Base-by-base conservation (phyloP, 2,329 filamentous ascomycete species). In the Arthrobotrys entomopaga region DNA sequence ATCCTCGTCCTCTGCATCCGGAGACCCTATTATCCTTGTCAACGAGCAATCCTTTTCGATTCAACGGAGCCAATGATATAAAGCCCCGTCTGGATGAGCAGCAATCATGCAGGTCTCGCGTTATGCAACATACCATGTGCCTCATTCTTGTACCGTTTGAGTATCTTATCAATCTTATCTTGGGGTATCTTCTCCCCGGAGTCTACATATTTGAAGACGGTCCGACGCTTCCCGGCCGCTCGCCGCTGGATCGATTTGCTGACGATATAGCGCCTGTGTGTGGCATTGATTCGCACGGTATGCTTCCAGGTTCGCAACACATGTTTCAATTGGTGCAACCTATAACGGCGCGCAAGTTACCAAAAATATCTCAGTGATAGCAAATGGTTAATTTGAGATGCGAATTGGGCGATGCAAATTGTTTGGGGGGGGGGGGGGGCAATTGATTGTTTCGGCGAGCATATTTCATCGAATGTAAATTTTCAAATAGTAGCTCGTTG, bases 271-370 rank as follows among this genome's bases (percentile, higher is more conserved):
- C 69, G 69, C 60, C 69, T 60, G 56, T 65, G 69, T 26, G 61
- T 52, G 7, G 69, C 69, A 65, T 61, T 73, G 42, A 73, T 73
- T 13, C 69, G 69, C 48, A 73, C 69, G 3, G 69, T 73, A 48
- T 56, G 59, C 22, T 73, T 73, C 69, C 69, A 73, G 15, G 61
- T 61, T 13, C 69, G 50, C 61, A 73, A 61, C 19, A 66, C 69
- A 49, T 73, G 69, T 59, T 73, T 73, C 58, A 73, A 66, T 61
- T 73, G 69, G 56, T 73, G 69, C 49, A 73, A 54, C 34, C 69
- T 73, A 40, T 24, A n/a, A 52, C 19, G 57, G 38, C 49, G 15
- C 42, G 24, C 54, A 22, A 42, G 59, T 73, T 42, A 73, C 61
- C 61, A 60, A 59, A 24, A 48, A 19, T n/a, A n/a, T 46, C 29